Evolutionary conservation across 176 grass and related monocot genomes (phyloP).

Genomic region (Urochloa ruziziensis): DNA sequence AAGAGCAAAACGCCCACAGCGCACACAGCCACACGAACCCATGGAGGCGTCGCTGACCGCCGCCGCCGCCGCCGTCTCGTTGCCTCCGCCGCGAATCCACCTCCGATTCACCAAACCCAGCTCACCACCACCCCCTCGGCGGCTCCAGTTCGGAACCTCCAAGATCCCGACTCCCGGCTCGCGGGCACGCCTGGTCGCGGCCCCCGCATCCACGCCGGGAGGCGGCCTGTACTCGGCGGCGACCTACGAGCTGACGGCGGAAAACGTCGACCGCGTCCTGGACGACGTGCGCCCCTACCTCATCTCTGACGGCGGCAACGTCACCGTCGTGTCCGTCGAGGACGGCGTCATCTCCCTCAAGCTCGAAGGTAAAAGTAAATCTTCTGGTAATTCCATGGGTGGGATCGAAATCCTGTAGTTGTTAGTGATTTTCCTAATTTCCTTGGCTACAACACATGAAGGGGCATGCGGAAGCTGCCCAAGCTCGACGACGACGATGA

Average conservation of each 20-base stretch:
- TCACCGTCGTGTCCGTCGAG: constrained; percentile 76
- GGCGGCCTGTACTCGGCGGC: constrained; percentile 69
- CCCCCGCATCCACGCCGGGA: constrained; percentile 42
- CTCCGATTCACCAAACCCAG: not conserved
- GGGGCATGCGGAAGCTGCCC: constrained; percentile 92
- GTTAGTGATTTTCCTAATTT: constrained; percentile 17
- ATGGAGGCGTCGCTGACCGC: constrained; percentile 46
- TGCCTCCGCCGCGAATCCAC: constrained; percentile 29
- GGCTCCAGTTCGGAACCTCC: constrained; percentile 17
- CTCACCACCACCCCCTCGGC: not conserved
- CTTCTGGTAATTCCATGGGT: not conserved
- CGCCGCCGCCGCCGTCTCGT: constrained; percentile 20
- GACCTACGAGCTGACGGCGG: constrained; percentile 71
- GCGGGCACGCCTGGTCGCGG: constrained; percentile 15
- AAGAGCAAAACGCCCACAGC: not conserved
- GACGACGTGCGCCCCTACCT: constrained; percentile 92
- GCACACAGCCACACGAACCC: constrained; percentile 1
- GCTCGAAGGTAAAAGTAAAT: constrained; percentile 66
- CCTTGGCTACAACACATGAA: constrained; percentile 26
- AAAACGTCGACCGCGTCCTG: constrained; percentile 78
- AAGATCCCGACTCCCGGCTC: constrained; percentile 27
- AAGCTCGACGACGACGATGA: constrained; percentile 93
- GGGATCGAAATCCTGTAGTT: not conserved
- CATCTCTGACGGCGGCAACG: constrained; percentile 81
- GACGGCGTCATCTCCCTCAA: constrained; percentile 86